A percentile compares a stretch with the other conserved stretches of the same genome.
Conservation (phyloP, 2,329 filamentous ascomycete species). For the Davidsoniella australis region DNA sequence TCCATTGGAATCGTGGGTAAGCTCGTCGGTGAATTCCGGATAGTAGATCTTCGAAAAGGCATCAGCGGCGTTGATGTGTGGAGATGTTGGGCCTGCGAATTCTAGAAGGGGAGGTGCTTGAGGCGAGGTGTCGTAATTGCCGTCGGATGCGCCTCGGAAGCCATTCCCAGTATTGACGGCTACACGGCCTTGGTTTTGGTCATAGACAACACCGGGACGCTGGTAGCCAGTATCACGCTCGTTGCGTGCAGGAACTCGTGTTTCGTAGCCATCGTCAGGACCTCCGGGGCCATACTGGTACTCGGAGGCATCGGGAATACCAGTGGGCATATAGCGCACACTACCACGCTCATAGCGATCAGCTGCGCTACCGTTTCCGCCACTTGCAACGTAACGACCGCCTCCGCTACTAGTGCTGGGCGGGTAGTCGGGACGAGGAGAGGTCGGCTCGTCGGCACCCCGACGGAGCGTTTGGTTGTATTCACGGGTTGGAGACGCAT, state of each 20-base stretch:
- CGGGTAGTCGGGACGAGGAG: neutral
- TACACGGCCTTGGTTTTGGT: neutral
- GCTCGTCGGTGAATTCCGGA: too few species aligned
- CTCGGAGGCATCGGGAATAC: neutral
- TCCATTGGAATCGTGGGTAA: too few species aligned
- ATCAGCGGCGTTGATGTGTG: neutral
- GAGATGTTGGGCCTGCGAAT: neutral
- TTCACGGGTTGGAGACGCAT: conserved; percentile 3
- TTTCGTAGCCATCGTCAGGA: neutral
- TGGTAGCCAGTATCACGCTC: conserved; percentile 3
- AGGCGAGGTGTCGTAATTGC: neutral
- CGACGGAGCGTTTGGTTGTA: neutral
- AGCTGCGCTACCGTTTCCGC: neutral
- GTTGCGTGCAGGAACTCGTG: neutral
- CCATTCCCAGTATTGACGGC: neutral
- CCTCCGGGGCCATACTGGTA: neutral
- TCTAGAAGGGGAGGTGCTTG: neutral
- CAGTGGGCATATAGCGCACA: neutral
- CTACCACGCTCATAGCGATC: neutral
- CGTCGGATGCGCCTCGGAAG: neutral
- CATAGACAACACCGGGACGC: conserved; percentile 2
- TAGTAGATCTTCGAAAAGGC: too few species aligned
- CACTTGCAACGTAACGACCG: neutral
- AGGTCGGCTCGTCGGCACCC: neutral
- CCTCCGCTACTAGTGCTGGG: neutral